These are phyloP conservation scores for Volvox carteri DNA, from an alignment of 163 green algal genomes.

Conservation along the genomic window DNA sequence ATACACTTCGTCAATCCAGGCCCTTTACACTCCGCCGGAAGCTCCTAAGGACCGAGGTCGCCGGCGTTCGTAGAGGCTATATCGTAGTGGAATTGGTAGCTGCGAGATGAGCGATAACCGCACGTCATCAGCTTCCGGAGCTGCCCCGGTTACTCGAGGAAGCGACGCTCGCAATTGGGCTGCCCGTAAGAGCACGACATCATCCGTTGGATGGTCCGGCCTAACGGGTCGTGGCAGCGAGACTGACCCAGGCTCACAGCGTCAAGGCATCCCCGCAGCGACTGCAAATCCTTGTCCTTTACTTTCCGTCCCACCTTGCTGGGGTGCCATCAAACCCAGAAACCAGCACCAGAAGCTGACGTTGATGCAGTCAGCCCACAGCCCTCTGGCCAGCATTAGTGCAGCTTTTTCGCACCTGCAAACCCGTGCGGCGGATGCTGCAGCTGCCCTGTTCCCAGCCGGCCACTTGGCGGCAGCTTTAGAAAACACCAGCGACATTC, in stretches of 20 bases:
- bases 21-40: neutral
- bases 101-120: neutral
- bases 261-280: too few relatives aligned
- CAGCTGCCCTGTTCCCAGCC: neutral
- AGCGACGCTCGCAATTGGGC: neutral
- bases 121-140: neutral
- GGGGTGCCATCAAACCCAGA: too few relatives aligned
- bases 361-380: too few relatives aligned
- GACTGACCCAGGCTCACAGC: too few relatives aligned
- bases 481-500: too few relatives aligned
- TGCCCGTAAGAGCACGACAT: neutral
- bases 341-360: too few relatives aligned
- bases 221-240: too few relatives aligned
- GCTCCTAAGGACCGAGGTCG: neutral
- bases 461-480: too few relatives aligned
- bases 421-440: neutral
- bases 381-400: neutral
- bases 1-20: constrained; percentile 40
- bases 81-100: too few relatives aligned
- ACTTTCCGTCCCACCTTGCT: too few relatives aligned
- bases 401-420: neutral
- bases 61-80: neutral
- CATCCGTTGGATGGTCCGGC: neutral
- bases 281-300: too few relatives aligned
- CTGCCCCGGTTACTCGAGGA: neutral